Percentiles rank a stretch among this genome's conserved stretches.
Conservation (phyloP, 768 basidiomycete species). For the Leccinum ochraceum region DNA sequence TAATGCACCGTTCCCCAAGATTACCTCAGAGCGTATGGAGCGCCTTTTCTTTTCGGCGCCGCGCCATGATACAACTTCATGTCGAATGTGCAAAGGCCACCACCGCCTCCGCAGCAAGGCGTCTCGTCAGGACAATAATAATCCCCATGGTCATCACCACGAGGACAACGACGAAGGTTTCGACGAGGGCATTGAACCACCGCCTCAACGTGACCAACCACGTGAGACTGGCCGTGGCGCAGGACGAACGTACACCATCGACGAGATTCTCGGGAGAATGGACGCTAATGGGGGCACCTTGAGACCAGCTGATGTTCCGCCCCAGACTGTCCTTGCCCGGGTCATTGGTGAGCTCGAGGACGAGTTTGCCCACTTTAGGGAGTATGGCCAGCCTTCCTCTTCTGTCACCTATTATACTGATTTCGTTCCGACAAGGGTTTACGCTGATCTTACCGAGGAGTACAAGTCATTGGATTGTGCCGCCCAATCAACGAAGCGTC, state of each 20-base stretch:
- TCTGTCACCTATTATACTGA: constrained; percentile 10
- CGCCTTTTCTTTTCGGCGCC: constrained; percentile 80
- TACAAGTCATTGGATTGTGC: constrained; percentile 89
- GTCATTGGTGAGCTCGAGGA: constrained; percentile 90
- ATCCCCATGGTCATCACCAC: background rate
- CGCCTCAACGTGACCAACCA: constrained; percentile 3
- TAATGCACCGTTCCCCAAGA: constrained; percentile 72
- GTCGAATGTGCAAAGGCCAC: constrained; percentile 58
- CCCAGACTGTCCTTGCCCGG: constrained; percentile 83
- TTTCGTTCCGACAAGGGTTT: constrained; percentile 59
- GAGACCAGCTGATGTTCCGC: constrained; percentile 51
- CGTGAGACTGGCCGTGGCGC: constrained; percentile 4
- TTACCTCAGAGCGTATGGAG: constrained; percentile 77
- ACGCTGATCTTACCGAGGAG: constrained; percentile 87
- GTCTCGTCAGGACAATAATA: constrained; percentile 35
- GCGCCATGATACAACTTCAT: constrained; percentile 70
- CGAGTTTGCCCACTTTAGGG: constrained; percentile 93
- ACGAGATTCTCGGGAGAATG: constrained; percentile 29
- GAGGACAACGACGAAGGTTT: constrained; percentile 20
- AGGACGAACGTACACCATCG: constrained; percentile 17
- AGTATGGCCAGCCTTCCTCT: constrained; percentile 50
- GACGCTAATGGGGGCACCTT: constrained; percentile 27
- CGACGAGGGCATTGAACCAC: constrained; percentile 12
- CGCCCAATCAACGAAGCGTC: constrained; percentile 77
- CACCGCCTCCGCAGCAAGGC: constrained; percentile 47